Evolutionary conservation across 306 rosid genomes (phyloP).

Genomic region (Trifolium subterraneum): DNA sequence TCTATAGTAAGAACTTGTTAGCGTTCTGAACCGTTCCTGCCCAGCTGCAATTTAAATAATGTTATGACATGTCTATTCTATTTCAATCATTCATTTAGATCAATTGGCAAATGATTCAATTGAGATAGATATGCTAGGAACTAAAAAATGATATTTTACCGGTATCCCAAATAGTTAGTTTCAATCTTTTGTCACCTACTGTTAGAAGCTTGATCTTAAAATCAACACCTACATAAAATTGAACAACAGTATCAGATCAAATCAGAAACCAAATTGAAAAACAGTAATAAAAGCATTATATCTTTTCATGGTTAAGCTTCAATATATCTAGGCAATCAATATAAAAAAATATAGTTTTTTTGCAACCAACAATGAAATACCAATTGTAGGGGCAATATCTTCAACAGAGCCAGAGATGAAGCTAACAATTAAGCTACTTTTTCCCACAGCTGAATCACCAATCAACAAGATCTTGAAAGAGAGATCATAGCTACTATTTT

Average conservation of each 20-base stretch:
- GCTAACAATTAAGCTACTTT: constrained; percentile 88
- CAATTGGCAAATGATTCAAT: constrained; percentile 38
- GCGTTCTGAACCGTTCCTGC: constrained; percentile 94
- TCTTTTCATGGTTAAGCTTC: too few species aligned
- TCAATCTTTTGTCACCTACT: constrained; percentile 83
- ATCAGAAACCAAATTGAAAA: constrained; percentile 6
- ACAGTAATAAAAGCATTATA: too few species aligned
- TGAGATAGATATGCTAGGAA: neutral
- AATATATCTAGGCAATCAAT: too few species aligned
- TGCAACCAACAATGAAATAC: constrained; percentile 46
- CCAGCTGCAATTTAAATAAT: constrained; percentile 80
- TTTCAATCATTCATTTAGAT: constrained; percentile 40
- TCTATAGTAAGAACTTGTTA: constrained; percentile 91
- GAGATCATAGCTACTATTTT: constrained; percentile 77
- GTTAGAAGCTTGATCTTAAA: constrained; percentile 88
- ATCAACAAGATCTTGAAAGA: constrained; percentile 94
- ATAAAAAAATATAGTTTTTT: too few species aligned
- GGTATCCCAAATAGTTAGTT: constrained; percentile 98
- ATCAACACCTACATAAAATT: constrained; percentile 81
- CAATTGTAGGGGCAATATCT: constrained; percentile 84
- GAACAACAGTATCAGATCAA: constrained; percentile 12
- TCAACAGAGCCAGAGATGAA: constrained; percentile 72
- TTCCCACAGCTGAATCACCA: constrained; percentile 98
- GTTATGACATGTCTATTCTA: constrained; percentile 41
- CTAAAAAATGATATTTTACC: constrained; percentile 51